A percentile compares a stretch with the other conserved stretches of the same genome.
These are phyloP conservation scores for Fusarium sp. DNA, from an alignment of 2,329 filamentous ascomycete species.

Conservation along the genomic window DNA sequence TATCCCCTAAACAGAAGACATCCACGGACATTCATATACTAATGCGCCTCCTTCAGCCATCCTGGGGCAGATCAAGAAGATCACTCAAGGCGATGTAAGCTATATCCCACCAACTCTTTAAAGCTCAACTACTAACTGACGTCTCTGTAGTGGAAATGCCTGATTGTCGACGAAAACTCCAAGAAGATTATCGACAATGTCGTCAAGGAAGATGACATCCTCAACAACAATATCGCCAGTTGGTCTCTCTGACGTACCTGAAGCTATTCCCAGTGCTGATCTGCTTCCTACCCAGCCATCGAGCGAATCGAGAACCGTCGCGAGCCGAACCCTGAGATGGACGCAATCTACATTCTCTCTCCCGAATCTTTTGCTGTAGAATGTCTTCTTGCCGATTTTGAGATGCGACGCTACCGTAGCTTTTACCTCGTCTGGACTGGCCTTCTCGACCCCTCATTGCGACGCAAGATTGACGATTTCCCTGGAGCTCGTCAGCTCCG, in stretches of 20 bases:
- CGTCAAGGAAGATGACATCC: slow-evolving; percentile 93
- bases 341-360: slow-evolving; percentile 92
- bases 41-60: slow-evolving; percentile 48
- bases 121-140: slow-evolving; percentile 28
- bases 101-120: slow-evolving; percentile 2
- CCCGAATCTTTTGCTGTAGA: slow-evolving; percentile 90
- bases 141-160: slow-evolving; percentile 85
- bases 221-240: slow-evolving; percentile 97
- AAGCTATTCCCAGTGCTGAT: slow-evolving; percentile 26
- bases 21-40: slow-evolving; percentile 14
- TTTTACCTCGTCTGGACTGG: slow-evolving; percentile 87
- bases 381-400: slow-evolving; percentile 92
- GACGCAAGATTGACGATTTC: slow-evolving; percentile 79
- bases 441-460: slow-evolving; percentile 75
- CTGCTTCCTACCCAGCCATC: slow-evolving; percentile 72
- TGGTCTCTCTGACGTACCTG: slow-evolving; percentile 51
- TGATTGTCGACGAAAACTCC: slow-evolving; percentile 87
- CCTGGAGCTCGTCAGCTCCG: slow-evolving; percentile 77
- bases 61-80: slow-evolving; percentile 71
- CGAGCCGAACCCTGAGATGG: slow-evolving; percentile 86
- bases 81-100: slow-evolving; percentile 83
- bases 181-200: slow-evolving; percentile 90
- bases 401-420: slow-evolving; percentile 82
- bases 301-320: slow-evolving; percentile 91
- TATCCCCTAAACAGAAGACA: not conserved